A percentile compares a stretch with the other conserved stretches of the same genome.
These are phyloP conservation scores for Cenococcum geophilum DNA, from an alignment of 495 filamentous ascomycete species.

Conservation along the genomic window DNA sequence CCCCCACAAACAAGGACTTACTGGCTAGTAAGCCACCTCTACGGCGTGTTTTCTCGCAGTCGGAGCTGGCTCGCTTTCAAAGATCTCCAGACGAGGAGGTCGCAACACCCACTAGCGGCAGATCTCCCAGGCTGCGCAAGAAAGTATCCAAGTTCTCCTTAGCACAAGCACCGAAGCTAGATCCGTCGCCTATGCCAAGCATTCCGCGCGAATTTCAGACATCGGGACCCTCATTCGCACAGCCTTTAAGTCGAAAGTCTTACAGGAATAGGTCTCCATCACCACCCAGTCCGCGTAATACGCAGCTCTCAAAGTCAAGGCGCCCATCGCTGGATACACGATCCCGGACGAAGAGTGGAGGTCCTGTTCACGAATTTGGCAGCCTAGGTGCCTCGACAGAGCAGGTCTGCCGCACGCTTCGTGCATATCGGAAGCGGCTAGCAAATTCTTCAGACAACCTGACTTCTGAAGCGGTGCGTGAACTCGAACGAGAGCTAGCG, in stretches of 20 bases:
- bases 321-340: slow-evolving; percentile 57
- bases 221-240: slow-evolving; percentile 1
- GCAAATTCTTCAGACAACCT: slow-evolving; percentile 52
- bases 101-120: slow-evolving; percentile 27
- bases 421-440: slow-evolving; percentile 78
- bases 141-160: slow-evolving; percentile 34
- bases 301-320: slow-evolving; percentile 19
- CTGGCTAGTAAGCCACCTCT: slow-evolving; percentile 33
- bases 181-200: slow-evolving; percentile 32
- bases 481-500: slow-evolving; percentile 73
- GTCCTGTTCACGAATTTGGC: slow-evolving; percentile 47
- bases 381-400: slow-evolving; percentile 70
- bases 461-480: slow-evolving; percentile 57
- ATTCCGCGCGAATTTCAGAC: slow-evolving; percentile 9
- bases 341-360: slow-evolving; percentile 50
- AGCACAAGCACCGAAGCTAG: slow-evolving; percentile 37
- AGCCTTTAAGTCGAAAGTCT: slow-evolving; percentile 17
- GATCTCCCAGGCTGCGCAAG: slow-evolving; percentile 32
- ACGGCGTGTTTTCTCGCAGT: slow-evolving; percentile 38
- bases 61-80: slow-evolving; percentile 37
- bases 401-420: slow-evolving; percentile 69
- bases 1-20: slow-evolving; percentile 24
- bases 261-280: slow-evolving; percentile 34
- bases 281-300: slow-evolving; percentile 34
- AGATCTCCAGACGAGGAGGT: slow-evolving; percentile 30